Conservation (phyloP, 2,329 filamentous ascomycete genomes). For the Aspergillus sp. region DNA sequence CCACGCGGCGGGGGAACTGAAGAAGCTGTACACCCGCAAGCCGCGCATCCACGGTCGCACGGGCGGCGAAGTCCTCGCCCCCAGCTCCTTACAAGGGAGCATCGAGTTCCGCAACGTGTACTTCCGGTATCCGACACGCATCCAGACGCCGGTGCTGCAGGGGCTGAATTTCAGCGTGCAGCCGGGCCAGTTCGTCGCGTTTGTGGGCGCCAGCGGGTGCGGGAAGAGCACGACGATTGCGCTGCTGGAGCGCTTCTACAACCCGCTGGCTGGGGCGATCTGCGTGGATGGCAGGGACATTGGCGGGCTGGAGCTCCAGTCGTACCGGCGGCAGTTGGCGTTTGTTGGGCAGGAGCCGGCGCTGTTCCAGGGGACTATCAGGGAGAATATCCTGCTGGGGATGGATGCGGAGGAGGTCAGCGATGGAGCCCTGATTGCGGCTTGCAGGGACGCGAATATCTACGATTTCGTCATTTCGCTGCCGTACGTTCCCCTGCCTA, state of each 20-base stretch:
- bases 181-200: slow-evolving; percentile 50
- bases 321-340: slow-evolving; percentile 63
- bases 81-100: slow-evolving; percentile 36
- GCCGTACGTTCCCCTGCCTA: slow-evolving; percentile 12
- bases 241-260: slow-evolving; percentile 65
- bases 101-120: slow-evolving; percentile 46
- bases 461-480: slow-evolving; percentile 29
- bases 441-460: slow-evolving; percentile 29
- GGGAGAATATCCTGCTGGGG: slow-evolving; percentile 67
- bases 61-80: slow-evolving; percentile 57
- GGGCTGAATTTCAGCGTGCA: slow-evolving; percentile 30
- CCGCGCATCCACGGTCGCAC: slow-evolving; percentile 53
- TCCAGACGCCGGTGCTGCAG: slow-evolving; percentile 18
- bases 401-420: slow-evolving; percentile 14
- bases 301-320: slow-evolving; percentile 53
- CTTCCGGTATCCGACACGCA: slow-evolving; percentile 29
- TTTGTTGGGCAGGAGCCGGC: slow-evolving; percentile 71
- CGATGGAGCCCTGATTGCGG: slow-evolving; percentile 18
- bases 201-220: slow-evolving; percentile 56
- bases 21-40: slow-evolving; percentile 43
- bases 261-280: slow-evolving; percentile 61
- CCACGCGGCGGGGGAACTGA: slow-evolving; percentile 44
- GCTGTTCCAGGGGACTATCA: slow-evolving; percentile 65
- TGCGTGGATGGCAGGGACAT: slow-evolving; percentile 64
- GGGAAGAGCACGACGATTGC: slow-evolving; percentile 65